phyloP scores from a whole-genome alignment of 495 filamentous ascomycete genomes.

The Neurospora sp. region DNA sequence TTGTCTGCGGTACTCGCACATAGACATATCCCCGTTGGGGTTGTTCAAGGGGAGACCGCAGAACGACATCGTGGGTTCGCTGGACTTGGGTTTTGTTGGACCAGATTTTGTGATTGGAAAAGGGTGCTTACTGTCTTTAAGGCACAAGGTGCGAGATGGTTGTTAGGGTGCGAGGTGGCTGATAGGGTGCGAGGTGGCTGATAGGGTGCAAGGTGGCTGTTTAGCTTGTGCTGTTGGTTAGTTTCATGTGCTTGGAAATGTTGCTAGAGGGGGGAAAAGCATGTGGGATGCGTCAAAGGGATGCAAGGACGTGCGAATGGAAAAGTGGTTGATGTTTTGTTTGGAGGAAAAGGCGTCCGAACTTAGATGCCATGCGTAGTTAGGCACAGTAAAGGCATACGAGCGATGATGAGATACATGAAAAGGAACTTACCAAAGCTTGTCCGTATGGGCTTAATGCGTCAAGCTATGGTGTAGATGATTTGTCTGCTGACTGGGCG shows the following conservation, averaged over 20 bases:
- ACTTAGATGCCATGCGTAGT: neutral
- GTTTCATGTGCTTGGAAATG: too few species aligned
- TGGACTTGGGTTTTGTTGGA: too few species aligned
- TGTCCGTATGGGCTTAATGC: neutral
- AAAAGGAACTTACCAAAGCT: neutral
- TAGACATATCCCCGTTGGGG: neutral
- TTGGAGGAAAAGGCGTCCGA: neutral
- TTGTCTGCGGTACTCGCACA: neutral
- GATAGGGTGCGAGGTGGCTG: too few species aligned
- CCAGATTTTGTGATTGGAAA: too few species aligned
- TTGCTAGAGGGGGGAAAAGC: too few species aligned
- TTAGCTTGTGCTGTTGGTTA: too few species aligned
- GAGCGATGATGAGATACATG: neutral
- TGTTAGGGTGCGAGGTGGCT: too few species aligned
- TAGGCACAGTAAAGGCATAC: neutral
- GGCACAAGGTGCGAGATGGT: too few species aligned
- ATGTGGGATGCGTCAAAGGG: neutral
- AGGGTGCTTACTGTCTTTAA: too few species aligned
- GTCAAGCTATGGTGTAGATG: neutral
- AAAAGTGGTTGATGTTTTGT: too few species aligned
- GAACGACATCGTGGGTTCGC: neutral
- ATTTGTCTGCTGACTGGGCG: neutral
- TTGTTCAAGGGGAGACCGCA: neutral
- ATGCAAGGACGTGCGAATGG: too few species aligned
- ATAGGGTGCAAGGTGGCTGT: too few species aligned